phyloP scores from a whole-genome alignment of 805 yeast species.

The Yarrowia deformans region DNA sequence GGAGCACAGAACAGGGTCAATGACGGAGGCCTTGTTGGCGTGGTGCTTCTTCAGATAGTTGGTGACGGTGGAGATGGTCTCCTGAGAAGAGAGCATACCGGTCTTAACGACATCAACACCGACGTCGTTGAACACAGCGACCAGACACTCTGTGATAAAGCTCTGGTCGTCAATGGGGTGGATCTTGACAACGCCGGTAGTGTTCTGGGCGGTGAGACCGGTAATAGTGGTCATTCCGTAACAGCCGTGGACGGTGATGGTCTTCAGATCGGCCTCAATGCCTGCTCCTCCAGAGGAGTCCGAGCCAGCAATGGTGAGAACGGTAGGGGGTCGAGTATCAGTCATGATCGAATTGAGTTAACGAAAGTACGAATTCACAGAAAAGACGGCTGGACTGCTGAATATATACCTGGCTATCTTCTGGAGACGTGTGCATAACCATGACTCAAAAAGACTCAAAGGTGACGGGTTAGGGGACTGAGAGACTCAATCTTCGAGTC shows the following conservation, averaged over 20 bases:
- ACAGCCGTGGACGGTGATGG: constrained; percentile 75
- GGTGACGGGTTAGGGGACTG: constrained; percentile 25
- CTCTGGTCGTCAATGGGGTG: constrained; percentile 53
- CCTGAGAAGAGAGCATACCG: constrained; percentile 69
- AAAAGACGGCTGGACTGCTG: background rate
- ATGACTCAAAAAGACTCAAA: constrained; percentile 39
- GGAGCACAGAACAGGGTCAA: constrained; percentile 87
- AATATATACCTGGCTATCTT: constrained; percentile 23
- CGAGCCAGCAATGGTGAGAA: constrained; percentile 59
- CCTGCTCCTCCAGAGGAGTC: constrained; percentile 94
- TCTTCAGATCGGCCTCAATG: constrained; percentile 85
- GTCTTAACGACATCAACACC: constrained; percentile 74
- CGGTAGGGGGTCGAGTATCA: constrained; percentile 23
- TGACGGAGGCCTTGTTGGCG: constrained; percentile 55
- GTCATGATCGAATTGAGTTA: constrained; percentile 23
- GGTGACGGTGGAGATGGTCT: constrained; percentile 59
- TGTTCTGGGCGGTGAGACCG: constrained; percentile 83
- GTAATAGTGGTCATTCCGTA: constrained; percentile 80
- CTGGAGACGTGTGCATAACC: constrained; percentile 26
- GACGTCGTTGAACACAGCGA: constrained; percentile 66
- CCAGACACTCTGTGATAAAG: constrained; percentile 59
- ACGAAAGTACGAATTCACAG: background rate
- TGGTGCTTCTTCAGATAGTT: constrained; percentile 51
- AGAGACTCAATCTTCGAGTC: constrained; percentile 28
- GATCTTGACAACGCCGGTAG: constrained; percentile 54